These are phyloP conservation scores for Jaenimonas drosophilae DNA, from an alignment of 208 protist species.

Conservation along the genomic window DNA sequence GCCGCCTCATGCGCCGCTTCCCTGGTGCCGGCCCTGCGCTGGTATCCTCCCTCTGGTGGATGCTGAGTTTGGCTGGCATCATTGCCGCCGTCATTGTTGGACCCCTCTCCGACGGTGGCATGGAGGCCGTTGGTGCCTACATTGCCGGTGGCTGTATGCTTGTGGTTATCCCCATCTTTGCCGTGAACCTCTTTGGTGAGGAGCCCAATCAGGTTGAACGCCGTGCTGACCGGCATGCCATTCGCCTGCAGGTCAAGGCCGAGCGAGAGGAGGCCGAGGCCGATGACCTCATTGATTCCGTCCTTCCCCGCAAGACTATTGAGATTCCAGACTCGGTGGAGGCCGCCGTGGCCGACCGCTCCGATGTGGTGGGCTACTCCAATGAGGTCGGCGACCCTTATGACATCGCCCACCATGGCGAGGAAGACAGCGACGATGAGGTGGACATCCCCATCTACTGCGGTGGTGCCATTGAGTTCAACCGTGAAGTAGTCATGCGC, in stretches of 20 bases:
- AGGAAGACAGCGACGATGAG: background rate
- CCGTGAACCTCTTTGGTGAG: conserved; percentile 69
- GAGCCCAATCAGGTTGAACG: conserved; percentile 38
- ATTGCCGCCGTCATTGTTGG: conserved; percentile 34
- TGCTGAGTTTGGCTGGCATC: conserved; percentile 30
- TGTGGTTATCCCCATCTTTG: conserved; percentile 26
- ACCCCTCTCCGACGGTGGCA: conserved; percentile 31
- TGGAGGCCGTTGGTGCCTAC: conserved; percentile 36
- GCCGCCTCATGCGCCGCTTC: conserved; percentile 37
- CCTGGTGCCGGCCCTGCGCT: conserved; percentile 36
- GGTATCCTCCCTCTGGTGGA: conserved; percentile 58
- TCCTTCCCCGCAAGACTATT: conserved; percentile 22
- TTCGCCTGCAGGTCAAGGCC: background rate
- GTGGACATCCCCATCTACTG: conserved; percentile 5
- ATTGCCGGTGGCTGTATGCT: conserved; percentile 50
- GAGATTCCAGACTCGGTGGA: conserved; percentile 43
- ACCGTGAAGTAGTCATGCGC: conserved; percentile 15
- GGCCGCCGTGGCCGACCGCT: background rate
- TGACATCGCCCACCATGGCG: too few species aligned
- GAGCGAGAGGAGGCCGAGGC: background rate
- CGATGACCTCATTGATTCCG: background rate
- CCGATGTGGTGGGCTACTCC: too few species aligned
- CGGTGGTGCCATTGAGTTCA: conserved; percentile 26
- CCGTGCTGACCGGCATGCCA: conserved; percentile 13
- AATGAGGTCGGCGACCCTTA: too few species aligned